phyloP scores from a whole-genome alignment of 192 early-diverging fungal species.

The Coemansia sp. region DNA sequence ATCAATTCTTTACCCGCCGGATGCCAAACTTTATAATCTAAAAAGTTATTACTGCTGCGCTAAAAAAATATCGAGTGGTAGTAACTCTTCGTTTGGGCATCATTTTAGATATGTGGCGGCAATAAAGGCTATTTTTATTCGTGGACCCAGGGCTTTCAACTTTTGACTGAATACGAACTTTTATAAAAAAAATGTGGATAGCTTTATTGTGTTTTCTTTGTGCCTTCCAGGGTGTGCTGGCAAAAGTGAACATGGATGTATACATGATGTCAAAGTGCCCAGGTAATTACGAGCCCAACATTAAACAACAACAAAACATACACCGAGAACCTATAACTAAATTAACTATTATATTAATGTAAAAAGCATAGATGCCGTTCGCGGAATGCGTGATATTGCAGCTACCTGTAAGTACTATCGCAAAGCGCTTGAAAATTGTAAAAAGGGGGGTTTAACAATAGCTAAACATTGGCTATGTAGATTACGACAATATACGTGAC shows the following conservation, averaged over 20 bases:
- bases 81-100: too few relatives aligned
- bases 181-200: not conserved
- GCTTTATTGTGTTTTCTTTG: not conserved
- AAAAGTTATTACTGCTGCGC: too few relatives aligned
- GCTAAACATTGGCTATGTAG: conserved; percentile 12
- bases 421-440: not conserved
- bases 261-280: conserved; percentile 49
- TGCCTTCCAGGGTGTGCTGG: conserved; percentile 2
- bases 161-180: not conserved
- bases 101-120: too few relatives aligned
- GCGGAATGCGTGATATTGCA: conserved; percentile 43
- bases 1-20: too few relatives aligned
- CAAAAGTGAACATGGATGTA: conserved; percentile 39
- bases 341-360: too few relatives aligned
- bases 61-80: too few relatives aligned
- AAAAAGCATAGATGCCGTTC: conserved; percentile 32
- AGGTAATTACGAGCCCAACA: too few relatives aligned
- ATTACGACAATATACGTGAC: conserved; percentile 30
- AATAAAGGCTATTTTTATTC: too few relatives aligned
- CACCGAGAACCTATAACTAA: too few relatives aligned
- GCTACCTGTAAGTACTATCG: conserved; percentile 45
- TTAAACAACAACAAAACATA: too few relatives aligned
- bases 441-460: not conserved
- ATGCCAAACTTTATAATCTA: too few relatives aligned
- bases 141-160: too few relatives aligned